Evolutionary conservation across 352 stramenopile species (phyloP).

Genomic region (Blastocystis sp.): DNA sequence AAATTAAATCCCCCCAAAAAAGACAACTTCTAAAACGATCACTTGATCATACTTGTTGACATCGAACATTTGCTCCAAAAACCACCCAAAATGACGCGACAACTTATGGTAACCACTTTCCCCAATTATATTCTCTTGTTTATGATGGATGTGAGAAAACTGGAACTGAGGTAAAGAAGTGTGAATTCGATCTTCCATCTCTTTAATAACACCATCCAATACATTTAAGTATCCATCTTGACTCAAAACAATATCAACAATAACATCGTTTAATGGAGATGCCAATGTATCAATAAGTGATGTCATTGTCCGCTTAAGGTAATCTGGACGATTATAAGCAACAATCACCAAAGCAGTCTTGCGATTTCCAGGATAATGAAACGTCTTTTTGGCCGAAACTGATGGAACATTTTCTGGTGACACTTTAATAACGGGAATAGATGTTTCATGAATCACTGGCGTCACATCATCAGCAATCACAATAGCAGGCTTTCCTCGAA

Average conservation of each 20-base stretch:
- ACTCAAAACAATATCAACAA: conserved; percentile 77
- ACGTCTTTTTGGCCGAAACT: not conserved
- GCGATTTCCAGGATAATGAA: conserved; percentile 55
- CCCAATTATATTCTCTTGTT: not conserved
- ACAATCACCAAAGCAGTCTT: conserved; percentile 75
- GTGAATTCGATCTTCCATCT: conserved; percentile 53
- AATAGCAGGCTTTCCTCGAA: not conserved
- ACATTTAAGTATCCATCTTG: conserved; percentile 75
- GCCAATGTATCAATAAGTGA: conserved; percentile 71
- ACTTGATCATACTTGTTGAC: conserved; percentile 31
- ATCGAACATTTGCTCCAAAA: conserved; percentile 71
- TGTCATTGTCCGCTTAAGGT: conserved; percentile 75
- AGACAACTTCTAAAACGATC: conserved; percentile 31
- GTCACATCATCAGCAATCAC: not conserved
- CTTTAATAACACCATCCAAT: conserved; percentile 73
- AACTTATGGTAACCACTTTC: conserved; percentile 76
- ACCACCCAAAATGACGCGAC: conserved; percentile 78
- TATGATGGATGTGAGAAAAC: conserved; percentile 72
- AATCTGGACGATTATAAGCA: conserved; percentile 76
- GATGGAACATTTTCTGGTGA: not conserved
- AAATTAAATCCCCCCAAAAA: conserved; percentile 70
- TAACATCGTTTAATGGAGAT: conserved; percentile 71
- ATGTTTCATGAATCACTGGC: not conserved
- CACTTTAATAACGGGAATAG: not conserved
- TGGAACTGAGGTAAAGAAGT: not conserved